Evolutionary conservation across 148 eudicot genomes (phyloP), one percentile per base, ranked within the genome.

Genomic region (Chenopodium formosanum): DNA sequence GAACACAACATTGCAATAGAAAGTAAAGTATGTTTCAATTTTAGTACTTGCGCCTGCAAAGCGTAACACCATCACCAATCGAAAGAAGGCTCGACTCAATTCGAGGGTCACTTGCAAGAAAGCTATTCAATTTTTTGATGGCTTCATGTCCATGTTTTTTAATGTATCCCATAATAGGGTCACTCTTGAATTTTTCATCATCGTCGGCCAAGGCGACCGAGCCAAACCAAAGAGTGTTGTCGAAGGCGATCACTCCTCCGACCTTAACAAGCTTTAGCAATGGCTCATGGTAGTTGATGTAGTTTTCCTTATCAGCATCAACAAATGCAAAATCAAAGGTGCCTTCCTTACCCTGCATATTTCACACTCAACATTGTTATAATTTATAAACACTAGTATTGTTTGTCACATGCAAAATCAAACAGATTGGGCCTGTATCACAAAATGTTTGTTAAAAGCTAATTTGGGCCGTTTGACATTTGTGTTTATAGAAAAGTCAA

Each of bases 211-310:
- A 76, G 4, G 65, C 65, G 34, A 87, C 89, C 0, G 89, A 83
- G 0, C 91, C 91, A 27, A 84, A 82, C 91, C 91, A 89, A 32
- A 89, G 84, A 2, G 91, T 89, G 86, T 89, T 89, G 81, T 89
- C 88, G 16, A 63, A 79, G 13, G 82, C 82, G 7, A 84, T 84
- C 29, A 78, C 25, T 66, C 86, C 86, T 78, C 86, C 86, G 56
- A 81, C 84, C 14, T 81, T 81, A 4, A 84, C 84, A 0, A 84
- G 82, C 27, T 84, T 84, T 20, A 84, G 20, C 44, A 84, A 64
- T n/a, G 53, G n/a, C 46, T 84, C 86, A 19, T 77, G 83, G 75
- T 80, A 81, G 25, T 81, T 77, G n/a, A 7, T 53, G 84, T 84
- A 84, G 82, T 67, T 84, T 52, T 7, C 2, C 70, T 84, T 81